A percentile compares a stretch with the other conserved stretches of the same genome.
Evolutionary conservation across 2,329 filamentous ascomycete genomes (phyloP).

Genomic region (Metarhizium robertsii): DNA sequence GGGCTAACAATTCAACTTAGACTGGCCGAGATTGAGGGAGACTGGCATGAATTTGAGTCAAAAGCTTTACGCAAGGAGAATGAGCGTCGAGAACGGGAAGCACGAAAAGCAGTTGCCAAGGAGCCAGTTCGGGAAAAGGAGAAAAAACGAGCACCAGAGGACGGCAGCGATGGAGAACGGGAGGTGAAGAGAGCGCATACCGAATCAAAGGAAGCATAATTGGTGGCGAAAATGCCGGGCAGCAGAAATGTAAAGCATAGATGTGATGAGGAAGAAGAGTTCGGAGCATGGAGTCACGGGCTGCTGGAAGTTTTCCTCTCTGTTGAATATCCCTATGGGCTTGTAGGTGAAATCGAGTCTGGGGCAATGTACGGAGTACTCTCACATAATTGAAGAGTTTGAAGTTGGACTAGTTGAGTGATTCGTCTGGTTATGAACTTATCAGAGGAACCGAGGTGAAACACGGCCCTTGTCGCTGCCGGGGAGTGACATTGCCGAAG

Average conservation of each 20-base stretch:
- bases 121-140: conserved; percentile 26
- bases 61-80: conserved; percentile 90
- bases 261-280: not conserved
- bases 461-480: not conserved
- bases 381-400: not conserved
- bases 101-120: conserved; percentile 32
- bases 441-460: not conserved
- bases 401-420: not conserved
- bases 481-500: too few relatives aligned
- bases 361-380: not conserved
- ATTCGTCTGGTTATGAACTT: not conserved
- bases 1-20: conserved; percentile 27
- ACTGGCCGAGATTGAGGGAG: conserved; percentile 72
- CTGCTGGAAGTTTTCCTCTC: not conserved
- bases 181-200: conserved; percentile 26
- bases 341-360: not conserved
- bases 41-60: conserved; percentile 98
- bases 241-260: not conserved
- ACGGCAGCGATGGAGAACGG: conserved; percentile 16
- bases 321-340: not conserved
- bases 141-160: conserved; percentile 29
- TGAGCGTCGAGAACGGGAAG: conserved; percentile 53
- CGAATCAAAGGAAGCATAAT: conserved; percentile 13
- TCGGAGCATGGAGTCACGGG: not conserved
- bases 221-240: not conserved